phyloP scores from a whole-genome alignment of 2,329 filamentous ascomycete species.

The Penicillium sp. region DNA sequence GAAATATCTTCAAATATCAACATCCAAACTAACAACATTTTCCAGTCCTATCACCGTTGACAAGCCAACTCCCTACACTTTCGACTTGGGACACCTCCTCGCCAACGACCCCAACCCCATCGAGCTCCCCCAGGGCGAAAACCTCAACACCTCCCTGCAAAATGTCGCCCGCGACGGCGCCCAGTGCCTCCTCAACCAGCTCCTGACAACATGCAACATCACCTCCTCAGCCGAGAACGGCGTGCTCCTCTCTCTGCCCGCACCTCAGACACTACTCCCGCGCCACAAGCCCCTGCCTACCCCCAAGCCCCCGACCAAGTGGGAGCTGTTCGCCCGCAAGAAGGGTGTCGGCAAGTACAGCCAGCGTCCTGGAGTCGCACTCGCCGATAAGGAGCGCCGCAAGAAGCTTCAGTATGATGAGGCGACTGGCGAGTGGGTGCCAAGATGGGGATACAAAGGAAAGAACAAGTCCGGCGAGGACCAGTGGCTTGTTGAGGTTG shows the following conservation, averaged over 20 bases:
- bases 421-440: slow-evolving; percentile 80
- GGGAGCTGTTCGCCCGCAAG: slow-evolving; percentile 94
- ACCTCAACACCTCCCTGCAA: slow-evolving; percentile 68
- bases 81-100: slow-evolving; percentile 85
- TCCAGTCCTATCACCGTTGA: slow-evolving; percentile 62
- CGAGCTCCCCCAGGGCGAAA: slow-evolving; percentile 50
- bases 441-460: slow-evolving; percentile 93
- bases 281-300: slow-evolving; percentile 89
- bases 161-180: slow-evolving; percentile 82
- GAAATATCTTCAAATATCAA: slow-evolving; percentile 2
- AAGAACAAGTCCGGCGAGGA: slow-evolving; percentile 81
- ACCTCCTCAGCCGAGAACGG: slow-evolving; percentile 63
- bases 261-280: slow-evolving; percentile 69
- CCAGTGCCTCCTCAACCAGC: slow-evolving; percentile 90
- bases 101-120: slow-evolving; percentile 86
- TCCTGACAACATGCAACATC: slow-evolving; percentile 84
- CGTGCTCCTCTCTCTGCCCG: slow-evolving; percentile 77
- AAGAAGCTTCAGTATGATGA: slow-evolving; percentile 82
- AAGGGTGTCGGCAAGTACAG: slow-evolving; percentile 89
- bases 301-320: slow-evolving; percentile 82
- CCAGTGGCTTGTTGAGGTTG: slow-evolving; percentile 91
- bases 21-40: slow-evolving; percentile 18
- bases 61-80: slow-evolving; percentile 87
- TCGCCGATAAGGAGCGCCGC: slow-evolving; percentile 66
- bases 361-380: slow-evolving; percentile 54